These are phyloP conservation scores for Globisporangium spiculum DNA, from an alignment of 352 stramenopile species.

Conservation along the genomic window DNA sequence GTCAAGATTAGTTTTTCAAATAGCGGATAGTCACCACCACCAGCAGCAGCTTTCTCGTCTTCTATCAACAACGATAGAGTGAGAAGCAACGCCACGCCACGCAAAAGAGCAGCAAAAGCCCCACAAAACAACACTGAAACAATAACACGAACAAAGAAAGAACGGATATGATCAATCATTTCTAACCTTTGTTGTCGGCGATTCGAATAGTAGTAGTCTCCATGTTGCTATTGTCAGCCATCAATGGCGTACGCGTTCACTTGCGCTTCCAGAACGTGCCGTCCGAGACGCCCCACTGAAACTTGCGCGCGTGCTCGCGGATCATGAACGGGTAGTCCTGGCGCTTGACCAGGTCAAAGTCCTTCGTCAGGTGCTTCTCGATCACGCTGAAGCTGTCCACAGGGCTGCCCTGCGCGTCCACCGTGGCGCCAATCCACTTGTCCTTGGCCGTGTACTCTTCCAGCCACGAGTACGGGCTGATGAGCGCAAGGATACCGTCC, in stretches of 20 bases:
- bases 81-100: neutral
- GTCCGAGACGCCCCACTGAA: conserved; percentile 90
- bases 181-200: neutral
- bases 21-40: conserved; percentile 7
- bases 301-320: conserved; percentile 91
- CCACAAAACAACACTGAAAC: conserved; percentile 16
- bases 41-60: neutral
- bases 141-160: conserved; percentile 10
- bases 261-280: conserved; percentile 85
- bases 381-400: conserved; percentile 75
- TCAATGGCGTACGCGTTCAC: conserved; percentile 14
- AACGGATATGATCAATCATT: neutral
- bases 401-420: conserved; percentile 35
- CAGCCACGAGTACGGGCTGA: conserved; percentile 97
- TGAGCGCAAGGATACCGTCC: conserved; percentile 91
- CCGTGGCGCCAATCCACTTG: conserved; percentile 79
- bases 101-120: conserved; percentile 9
- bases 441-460: conserved; percentile 94
- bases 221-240: neutral
- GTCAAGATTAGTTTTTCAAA: conserved; percentile 11
- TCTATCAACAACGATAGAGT: neutral
- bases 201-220: neutral
- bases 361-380: conserved; percentile 38
- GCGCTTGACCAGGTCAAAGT: conserved; percentile 82
- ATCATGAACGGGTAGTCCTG: conserved; percentile 91